phyloP scores from a whole-genome alignment of 495 filamentous ascomycete genomes.

The Geoglossum glabrum region DNA sequence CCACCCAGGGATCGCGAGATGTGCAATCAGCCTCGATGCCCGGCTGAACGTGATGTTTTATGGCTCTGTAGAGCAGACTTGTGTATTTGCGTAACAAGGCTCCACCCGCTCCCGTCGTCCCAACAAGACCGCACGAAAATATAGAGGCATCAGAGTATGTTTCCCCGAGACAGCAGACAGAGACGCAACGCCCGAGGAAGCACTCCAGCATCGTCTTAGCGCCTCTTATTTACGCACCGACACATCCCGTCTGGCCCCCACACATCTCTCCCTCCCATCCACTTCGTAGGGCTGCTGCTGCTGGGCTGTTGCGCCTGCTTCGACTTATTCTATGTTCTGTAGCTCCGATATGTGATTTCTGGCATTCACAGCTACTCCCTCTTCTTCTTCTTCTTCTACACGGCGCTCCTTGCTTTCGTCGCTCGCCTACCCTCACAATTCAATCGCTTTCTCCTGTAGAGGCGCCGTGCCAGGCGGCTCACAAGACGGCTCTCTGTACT shows the following conservation, averaged over 20 bases:
- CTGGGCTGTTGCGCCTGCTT: background rate
- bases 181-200: background rate
- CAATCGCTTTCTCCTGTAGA: background rate
- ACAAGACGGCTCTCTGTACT: background rate
- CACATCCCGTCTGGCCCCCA: background rate
- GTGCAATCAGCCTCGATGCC: too few species aligned
- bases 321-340: background rate
- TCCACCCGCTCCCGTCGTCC: too few species aligned
- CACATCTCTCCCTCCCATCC: background rate
- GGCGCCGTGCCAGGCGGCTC: background rate
- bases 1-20: too few species aligned
- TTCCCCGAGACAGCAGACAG: too few species aligned
- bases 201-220: background rate
- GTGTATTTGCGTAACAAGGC: too few species aligned
- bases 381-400: background rate
- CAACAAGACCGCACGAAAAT: too few species aligned
- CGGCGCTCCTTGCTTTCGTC: background rate
- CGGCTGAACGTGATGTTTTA: too few species aligned
- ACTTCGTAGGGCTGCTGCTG: slow-evolving; percentile 1
- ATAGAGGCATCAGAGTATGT: too few species aligned
- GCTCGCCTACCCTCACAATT: background rate
- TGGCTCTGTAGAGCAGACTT: too few species aligned
- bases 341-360: background rate
- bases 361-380: background rate
- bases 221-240: background rate